Evolutionary conservation across 2,329 filamentous ascomycete species (phyloP).

Genomic region (Colletotrichum horii): DNA sequence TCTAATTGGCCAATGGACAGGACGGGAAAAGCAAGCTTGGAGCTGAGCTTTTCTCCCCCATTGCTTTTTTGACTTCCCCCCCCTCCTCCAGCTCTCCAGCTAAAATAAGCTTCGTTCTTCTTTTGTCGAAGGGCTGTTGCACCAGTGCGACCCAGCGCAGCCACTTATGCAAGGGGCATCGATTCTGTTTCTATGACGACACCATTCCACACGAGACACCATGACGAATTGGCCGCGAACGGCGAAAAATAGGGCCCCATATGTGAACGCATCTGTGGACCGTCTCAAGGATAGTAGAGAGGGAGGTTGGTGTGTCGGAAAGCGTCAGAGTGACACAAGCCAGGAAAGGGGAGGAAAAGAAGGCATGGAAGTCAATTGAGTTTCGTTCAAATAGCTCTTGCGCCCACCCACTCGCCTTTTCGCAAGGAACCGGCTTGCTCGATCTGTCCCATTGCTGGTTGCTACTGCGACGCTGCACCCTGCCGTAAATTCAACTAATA

Average conservation of each 20-base stretch:
- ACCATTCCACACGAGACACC: constrained; percentile 19
- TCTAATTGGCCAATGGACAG: constrained; percentile 7
- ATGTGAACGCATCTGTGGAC: constrained; percentile 12
- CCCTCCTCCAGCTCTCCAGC: background rate
- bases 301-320: background rate
- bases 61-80: background rate
- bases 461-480: background rate
- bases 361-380: background rate
- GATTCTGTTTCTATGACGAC: constrained; percentile 21
- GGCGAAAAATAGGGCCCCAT: background rate
- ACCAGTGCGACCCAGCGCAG: background rate
- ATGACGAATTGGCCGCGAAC: constrained; percentile 18
- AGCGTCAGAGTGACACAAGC: background rate
- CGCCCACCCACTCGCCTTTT: background rate
- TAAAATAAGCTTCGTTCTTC: background rate
- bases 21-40: background rate
- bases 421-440: background rate
- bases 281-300: background rate
- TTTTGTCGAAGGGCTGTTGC: background rate
- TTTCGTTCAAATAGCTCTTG: constrained; percentile 17
- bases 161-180: constrained; percentile 24
- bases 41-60: background rate
- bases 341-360: background rate
- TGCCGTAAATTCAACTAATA: background rate
- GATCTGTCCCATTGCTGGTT: background rate